Evolutionary conservation across 306 rosid genomes (phyloP), one percentile per base, ranked within the genome.

Genomic region (Betula pendula): DNA sequence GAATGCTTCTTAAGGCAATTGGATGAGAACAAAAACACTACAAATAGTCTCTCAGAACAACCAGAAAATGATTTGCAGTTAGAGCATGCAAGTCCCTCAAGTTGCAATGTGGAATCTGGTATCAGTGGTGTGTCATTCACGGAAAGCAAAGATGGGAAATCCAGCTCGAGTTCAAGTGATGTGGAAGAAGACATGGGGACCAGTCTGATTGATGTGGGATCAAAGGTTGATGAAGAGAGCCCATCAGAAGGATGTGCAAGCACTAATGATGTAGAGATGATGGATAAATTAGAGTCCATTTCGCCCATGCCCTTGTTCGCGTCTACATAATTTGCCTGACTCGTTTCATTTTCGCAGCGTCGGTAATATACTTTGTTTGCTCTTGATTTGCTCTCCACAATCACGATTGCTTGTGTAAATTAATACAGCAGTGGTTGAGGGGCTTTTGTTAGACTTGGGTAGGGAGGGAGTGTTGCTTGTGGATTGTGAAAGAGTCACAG

Each of bases 1-100:
- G 90, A 89, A 50, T 80, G 89, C 87, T 93, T 91, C 70, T 69
- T 88, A 81, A 87, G 89, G 73, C 87, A 86, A 47, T 73, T 91
- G 81, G 80, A 77, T 24, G 85, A 80, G 67, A 84, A 72, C 50
- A 89, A 68, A 33, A 50, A 15, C n/a, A n/a, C 66, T 20, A 62
- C 65, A 68, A 76, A 79, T 47, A 87, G 70, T 49, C 80, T 73
- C 24, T 71, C 82, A 8, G 87, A 83, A 81, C 75, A 84, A 80
- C 58, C 78, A 51, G 78, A 45, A 31, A 79, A 77, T 2, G 76
- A 75, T 80, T 56, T 80, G 72, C 83, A 43, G 19, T 78, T 78
- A 38, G 81, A 82, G 63, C 48, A 56, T 75, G 83, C 27, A 0
- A 81, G 78, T 77, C 85, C 86, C 27, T 73, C 79, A 82, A 84